phyloP scores from a whole-genome alignment of 768 basidiomycete species.

The Gloeostereum incarnatum region DNA sequence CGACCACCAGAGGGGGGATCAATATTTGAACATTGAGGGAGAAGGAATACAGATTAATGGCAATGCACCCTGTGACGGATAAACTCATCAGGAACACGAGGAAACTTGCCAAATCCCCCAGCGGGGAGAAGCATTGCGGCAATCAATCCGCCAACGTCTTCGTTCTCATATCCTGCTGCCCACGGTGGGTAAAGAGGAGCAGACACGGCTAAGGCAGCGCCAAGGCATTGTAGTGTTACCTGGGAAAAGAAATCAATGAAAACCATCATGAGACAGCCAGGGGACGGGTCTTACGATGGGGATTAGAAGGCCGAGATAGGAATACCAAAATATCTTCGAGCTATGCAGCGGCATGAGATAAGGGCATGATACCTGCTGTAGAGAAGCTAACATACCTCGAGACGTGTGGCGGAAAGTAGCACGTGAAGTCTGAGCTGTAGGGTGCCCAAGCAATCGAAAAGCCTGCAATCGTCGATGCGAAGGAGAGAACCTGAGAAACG shows the following conservation, averaged over 20 bases:
- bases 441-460: slow-evolving; percentile 39
- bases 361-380: no score
- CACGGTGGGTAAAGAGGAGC: slow-evolving; percentile 33
- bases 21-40: slow-evolving; percentile 44
- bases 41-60: slow-evolving; percentile 55
- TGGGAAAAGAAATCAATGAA: neutral
- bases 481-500: slow-evolving; percentile 32
- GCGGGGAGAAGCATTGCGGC: slow-evolving; percentile 40
- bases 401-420: slow-evolving; percentile 35
- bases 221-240: slow-evolving; percentile 23
- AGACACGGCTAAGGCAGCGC: slow-evolving; percentile 40
- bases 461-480: slow-evolving; percentile 42
- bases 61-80: slow-evolving; percentile 54
- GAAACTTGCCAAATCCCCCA: slow-evolving; percentile 47
- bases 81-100: slow-evolving; percentile 50
- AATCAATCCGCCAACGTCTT: slow-evolving; percentile 40
- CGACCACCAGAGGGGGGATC: slow-evolving; percentile 27
- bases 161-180: slow-evolving; percentile 28
- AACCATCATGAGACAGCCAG: no score
- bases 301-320: slow-evolving; percentile 42
- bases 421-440: slow-evolving; percentile 47
- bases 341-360: slow-evolving; percentile 13
- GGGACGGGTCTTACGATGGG: slow-evolving; percentile 21
- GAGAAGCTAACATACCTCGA: slow-evolving; percentile 24
- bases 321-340: slow-evolving; percentile 36